Evolutionary conservation across 805 yeast species (phyloP).

Genomic region (Allodekkera sacchari): DNA sequence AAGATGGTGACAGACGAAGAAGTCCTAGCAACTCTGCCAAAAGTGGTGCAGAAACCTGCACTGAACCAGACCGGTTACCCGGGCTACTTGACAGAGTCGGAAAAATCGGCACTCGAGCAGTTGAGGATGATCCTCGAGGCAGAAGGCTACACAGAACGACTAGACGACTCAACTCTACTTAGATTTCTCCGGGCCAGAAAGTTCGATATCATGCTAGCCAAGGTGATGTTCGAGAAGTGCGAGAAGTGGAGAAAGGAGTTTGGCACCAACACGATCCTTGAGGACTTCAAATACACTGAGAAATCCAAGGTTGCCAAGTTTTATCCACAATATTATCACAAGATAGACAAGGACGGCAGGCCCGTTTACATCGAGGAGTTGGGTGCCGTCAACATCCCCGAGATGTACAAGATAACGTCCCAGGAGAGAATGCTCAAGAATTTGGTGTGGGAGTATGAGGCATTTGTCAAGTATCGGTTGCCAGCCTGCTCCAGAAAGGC

Average conservation of each 20-base stretch:
- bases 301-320: constrained; percentile 80
- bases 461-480: constrained; percentile 72
- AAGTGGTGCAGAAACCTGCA: constrained; percentile 49
- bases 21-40: constrained; percentile 20
- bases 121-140: constrained; percentile 50
- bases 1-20: constrained; percentile 19
- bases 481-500: constrained; percentile 90
- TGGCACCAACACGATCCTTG: constrained; percentile 79
- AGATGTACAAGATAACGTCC: constrained; percentile 88
- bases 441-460: constrained; percentile 96
- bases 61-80: constrained; percentile 63
- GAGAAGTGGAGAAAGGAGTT: constrained; percentile 87
- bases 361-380: constrained; percentile 93
- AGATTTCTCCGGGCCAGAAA: constrained; percentile 94
- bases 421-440: constrained; percentile 95
- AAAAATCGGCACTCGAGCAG: constrained; percentile 48
- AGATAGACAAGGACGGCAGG: constrained; percentile 94
- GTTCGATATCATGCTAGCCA: constrained; percentile 75
- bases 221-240: constrained; percentile 75
- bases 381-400: constrained; percentile 81
- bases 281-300: constrained; percentile 88
- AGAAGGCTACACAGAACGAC: constrained; percentile 63
- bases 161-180: constrained; percentile 77
- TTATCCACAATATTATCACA: constrained; percentile 97
- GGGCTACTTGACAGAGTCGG: constrained; percentile 67